These are phyloP conservation scores for Alternaria longipes DNA, from an alignment of 2,329 filamentous ascomycete genomes.

Conservation along the genomic window DNA sequence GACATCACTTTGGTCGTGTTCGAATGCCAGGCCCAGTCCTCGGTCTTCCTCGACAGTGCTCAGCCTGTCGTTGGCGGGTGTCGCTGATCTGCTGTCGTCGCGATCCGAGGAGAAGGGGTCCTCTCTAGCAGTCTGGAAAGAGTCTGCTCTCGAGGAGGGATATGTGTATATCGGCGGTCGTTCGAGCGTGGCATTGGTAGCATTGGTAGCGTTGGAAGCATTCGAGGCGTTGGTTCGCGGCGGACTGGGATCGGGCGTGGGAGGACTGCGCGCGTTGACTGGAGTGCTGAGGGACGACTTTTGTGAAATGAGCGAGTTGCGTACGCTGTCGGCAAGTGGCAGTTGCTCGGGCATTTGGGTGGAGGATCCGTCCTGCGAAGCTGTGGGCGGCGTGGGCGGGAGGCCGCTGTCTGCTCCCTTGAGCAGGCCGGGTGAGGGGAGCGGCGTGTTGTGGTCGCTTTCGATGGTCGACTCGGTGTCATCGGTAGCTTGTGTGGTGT, in stretches of 20 bases:
- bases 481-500: conserved; percentile 41
- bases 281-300: conserved; percentile 54
- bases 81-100: conserved; percentile 41
- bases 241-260: conserved; percentile 51
- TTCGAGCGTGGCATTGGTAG: conserved; percentile 15
- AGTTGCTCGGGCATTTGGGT: conserved; percentile 34
- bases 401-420: conserved; percentile 49
- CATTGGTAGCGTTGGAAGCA: conserved; percentile 21
- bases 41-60: conserved; percentile 44
- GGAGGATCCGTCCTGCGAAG: conserved; percentile 43
- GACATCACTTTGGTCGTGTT: conserved; percentile 39
- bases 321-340: conserved; percentile 53
- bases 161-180: conserved; percentile 44
- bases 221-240: conserved; percentile 40
- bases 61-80: conserved; percentile 38
- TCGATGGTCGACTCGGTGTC: conserved; percentile 38
- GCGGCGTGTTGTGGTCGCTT: conserved; percentile 38
- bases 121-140: conserved; percentile 58
- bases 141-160: conserved; percentile 57
- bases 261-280: conserved; percentile 52
- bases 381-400: conserved; percentile 58
- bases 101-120: conserved; percentile 48
- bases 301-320: conserved; percentile 50
- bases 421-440: conserved; percentile 38
- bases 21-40: conserved; percentile 49